Percentiles rank a stretch among this genome's conserved stretches.
These are phyloP conservation scores for Cryptomeria japonica DNA, from an alignment of 75 land plant genomes.

Conservation along the genomic window DNA sequence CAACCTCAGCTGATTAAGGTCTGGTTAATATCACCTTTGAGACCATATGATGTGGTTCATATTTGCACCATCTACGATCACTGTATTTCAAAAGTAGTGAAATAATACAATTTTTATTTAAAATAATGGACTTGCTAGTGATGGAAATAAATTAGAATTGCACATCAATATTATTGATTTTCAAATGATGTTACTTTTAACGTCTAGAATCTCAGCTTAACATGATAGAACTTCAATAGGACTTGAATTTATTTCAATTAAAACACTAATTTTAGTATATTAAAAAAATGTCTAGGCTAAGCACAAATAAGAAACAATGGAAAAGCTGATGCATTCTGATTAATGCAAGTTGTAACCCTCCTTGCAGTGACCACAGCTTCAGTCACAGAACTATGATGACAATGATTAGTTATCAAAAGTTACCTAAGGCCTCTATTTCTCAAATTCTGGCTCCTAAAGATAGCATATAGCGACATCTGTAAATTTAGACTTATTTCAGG, in stretches of 20 bases:
- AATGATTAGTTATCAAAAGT: neutral
- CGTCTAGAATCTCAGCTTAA: neutral
- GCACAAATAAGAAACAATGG: neutral
- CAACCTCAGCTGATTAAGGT: neutral
- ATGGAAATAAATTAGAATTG: neutral
- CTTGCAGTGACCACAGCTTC: neutral
- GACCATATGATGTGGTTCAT: neutral
- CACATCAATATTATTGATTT: neutral
- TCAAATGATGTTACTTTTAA: neutral
- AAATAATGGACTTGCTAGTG: neutral
- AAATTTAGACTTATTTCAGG: neutral
- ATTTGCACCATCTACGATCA: neutral
- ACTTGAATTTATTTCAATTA: neutral
- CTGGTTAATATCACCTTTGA: neutral
- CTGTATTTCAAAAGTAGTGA: neutral
- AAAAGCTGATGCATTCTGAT: neutral
- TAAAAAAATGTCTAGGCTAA: neutral
- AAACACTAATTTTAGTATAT: slow-evolving; percentile 1
- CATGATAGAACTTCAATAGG: neutral
- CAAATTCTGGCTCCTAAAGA: neutral
- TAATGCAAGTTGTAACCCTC: neutral
- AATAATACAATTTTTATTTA: neutral
- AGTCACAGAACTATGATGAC: neutral
- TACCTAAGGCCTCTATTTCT: neutral
- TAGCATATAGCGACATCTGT: neutral